A percentile compares a stretch with the other conserved stretches of the same genome.
Conservation (phyloP, 352 stramenopile species). For the Globisporangium spinosum region DNA sequence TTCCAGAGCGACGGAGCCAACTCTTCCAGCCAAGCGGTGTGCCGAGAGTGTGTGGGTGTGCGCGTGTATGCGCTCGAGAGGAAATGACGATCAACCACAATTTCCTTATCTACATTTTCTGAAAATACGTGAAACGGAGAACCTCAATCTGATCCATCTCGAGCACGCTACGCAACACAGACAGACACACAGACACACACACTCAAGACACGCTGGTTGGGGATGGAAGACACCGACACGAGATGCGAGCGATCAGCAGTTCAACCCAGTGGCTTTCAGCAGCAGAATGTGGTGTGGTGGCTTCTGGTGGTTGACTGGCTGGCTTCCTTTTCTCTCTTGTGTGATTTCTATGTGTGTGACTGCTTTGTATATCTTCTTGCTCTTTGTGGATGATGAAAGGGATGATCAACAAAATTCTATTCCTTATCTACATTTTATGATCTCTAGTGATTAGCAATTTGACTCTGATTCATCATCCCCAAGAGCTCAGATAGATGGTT, state of each 20-base stretch:
- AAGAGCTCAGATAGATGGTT: background rate
- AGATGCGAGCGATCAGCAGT: background rate
- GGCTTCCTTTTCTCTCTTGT: background rate
- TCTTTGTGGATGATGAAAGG: constrained; percentile 10
- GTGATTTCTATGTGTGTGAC: background rate
- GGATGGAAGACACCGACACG: background rate
- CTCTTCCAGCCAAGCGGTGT: background rate
- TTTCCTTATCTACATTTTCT: constrained; percentile 73
- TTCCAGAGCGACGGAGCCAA: background rate
- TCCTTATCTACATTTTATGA: constrained; percentile 73
- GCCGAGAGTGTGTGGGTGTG: constrained; percentile 2
- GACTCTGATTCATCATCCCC: constrained; percentile 30
- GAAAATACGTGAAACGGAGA: constrained; percentile 32
- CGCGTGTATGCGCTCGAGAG: constrained; percentile 18
- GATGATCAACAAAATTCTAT: constrained; percentile 26
- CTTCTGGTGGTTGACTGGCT: background rate
- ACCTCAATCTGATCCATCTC: constrained; percentile 33
- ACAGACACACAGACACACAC: background rate
- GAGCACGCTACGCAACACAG: background rate
- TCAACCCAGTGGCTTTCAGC: background rate
- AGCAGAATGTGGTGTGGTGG: background rate
- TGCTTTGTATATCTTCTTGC: background rate
- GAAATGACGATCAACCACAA: constrained; percentile 64
- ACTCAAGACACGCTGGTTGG: background rate
- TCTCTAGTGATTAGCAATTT: constrained; percentile 21